Conservation (phyloP, 176 grass and related monocot genomes). For the Pontederia paniculata region DNA sequence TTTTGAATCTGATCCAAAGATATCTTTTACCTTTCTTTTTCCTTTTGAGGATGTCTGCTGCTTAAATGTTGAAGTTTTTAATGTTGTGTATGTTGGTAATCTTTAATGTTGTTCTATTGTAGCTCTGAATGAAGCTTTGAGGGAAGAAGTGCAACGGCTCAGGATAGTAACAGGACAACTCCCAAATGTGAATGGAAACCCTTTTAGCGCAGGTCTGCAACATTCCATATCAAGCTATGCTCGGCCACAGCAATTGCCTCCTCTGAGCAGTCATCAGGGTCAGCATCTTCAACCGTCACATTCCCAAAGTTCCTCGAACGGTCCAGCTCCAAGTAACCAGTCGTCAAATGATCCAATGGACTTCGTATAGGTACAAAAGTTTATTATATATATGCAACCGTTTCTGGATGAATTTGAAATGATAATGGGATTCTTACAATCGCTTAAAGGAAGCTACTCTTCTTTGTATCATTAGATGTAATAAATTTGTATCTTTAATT, state of each 20-base stretch:
- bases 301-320: slow-evolving; percentile 31
- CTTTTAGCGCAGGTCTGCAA: slow-evolving; percentile 44
- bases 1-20: too few relatives aligned
- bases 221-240: slow-evolving; percentile 35
- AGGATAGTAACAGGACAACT: slow-evolving; percentile 42
- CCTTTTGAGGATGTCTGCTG: too few relatives aligned
- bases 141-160: slow-evolving; percentile 19
- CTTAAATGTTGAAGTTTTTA: neutral
- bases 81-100: too few relatives aligned
- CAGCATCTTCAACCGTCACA: slow-evolving; percentile 30
- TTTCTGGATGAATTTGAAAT: too few relatives aligned
- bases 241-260: slow-evolving; percentile 54
- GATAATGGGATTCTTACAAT: too few relatives aligned
- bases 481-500: too few relatives aligned
- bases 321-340: slow-evolving; percentile 37
- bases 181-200: slow-evolving; percentile 55
- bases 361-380: neutral
- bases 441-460: too few relatives aligned
- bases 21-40: too few relatives aligned
- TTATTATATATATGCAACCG: too few relatives aligned
- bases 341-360: slow-evolving; percentile 76
- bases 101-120: neutral
- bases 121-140: slow-evolving; percentile 18
- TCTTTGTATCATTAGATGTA: too few relatives aligned
- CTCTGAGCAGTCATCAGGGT: slow-evolving; percentile 32